Evolutionary conservation across 495 filamentous ascomycete species (phyloP), one percentile per base, ranked within the genome.

Genomic region (Neurospora africana): DNA sequence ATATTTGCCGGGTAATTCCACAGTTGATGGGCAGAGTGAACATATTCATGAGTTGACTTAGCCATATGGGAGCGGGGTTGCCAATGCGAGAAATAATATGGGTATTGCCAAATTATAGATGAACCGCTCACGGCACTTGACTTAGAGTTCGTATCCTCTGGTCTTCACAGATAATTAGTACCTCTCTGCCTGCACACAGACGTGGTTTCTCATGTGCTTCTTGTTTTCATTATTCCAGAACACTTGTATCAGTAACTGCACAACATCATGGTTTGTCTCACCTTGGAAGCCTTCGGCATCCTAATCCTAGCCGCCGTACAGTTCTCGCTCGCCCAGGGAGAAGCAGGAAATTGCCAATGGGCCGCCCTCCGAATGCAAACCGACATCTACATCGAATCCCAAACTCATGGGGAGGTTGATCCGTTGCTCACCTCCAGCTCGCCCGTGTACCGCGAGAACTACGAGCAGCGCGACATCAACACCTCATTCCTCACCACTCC

Each of bases 401-500:
- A 61, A 33, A 61, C 53, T 1, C 19, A 19, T 61, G 53, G 53
- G 1, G 53, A 61, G 3, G 13, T 33, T 6, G 27, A 33, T 15
- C 53, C 53, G 6, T 3, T 61, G 23, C 53, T 61, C 23, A 19
- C 6, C 7, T 61, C 53, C 3, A 33, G 1, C 6, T 61, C 53
- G 27, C 53, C 53, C 6, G 27, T 43, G 30, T 78, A 78, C 69
- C 77, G 73, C 39, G 81, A 87, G 75, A 82, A 85, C 70, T 81
- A 83, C 78, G 83, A 82, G 73, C 72, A 78, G 5, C 74, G 78
- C 4, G 71, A 81, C 58, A 78, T 84, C 69, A 71, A 67, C 21
- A 78, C 75, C 36, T 81, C 82, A 19, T 78, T 87, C 74, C 77
- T 87, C 53, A 73, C 80, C 7, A 76, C 80, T 19, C 78, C 84